Base-by-base conservation (phyloP, 1,284 basidiomycete species). In the Volvariella surrecta region DNA sequence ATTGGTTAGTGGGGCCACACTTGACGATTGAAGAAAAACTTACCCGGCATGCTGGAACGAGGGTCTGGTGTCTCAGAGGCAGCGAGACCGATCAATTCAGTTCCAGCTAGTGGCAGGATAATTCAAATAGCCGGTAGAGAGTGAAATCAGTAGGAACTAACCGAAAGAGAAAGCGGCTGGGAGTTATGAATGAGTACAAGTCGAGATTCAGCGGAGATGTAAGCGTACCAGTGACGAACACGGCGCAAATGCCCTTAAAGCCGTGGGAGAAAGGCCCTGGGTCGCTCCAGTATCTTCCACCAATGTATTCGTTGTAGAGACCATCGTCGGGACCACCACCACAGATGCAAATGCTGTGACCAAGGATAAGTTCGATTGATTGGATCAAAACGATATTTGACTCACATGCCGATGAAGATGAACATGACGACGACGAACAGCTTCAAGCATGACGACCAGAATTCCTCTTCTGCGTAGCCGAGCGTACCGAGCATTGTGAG, bases 51-150 rank as follows among this genome's bases (percentile, higher is more conserved):
- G 19, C 74, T 73, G 50, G 66, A 64, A 49, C 73, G 69, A 3
- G 81, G 80, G 55, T 76, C 73, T 43, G 73, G 67, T 1, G 73
- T 73, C 56, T 78, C 75, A 43, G 66, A 74, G 1, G 78, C 80
- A 28, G 80, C 78, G 42, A 75, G 54, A 63, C 79, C 79, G 30
- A 85, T 74, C 41, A 85, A 74, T 55, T 87, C 82, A 30, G 82
- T 83, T 45, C 82, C 82, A 47, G 67, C 64, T 6, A 40, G 20
- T 19, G 20, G 18, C 7, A 34, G 42, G 18, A 13, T 21, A 4
- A 30, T 31, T 19, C 24, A 43, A 22, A 37, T 8, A 37, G 11
- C 28, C 52, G 59, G 44, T 22, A 6, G 24, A 6, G 24, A 28
- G n/a, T n/a, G n/a, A n/a, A n/a, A 28, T 6, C 11, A 6, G 24